Percentiles rank a stretch among this genome's conserved stretches.
phyloP scores from a whole-genome alignment of 345 rosid species.

The Boechera stricta region DNA sequence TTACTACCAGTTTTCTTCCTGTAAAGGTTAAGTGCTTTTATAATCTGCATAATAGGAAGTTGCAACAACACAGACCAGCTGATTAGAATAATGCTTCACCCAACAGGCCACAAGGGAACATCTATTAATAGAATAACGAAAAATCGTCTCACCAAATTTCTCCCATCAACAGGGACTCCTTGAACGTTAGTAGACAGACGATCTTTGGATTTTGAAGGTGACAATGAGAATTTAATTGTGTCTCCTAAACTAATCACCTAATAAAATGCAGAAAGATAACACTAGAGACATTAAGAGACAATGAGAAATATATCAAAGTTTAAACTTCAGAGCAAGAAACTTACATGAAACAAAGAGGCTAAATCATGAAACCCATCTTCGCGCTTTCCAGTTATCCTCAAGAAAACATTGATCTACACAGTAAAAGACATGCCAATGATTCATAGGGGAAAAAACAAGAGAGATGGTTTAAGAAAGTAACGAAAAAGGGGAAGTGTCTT shows the following conservation, averaged over 20 bases:
- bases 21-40: slow-evolving; percentile 92
- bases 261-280: not conserved
- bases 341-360: slow-evolving; percentile 95
- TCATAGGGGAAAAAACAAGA: not conserved
- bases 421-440: not conserved
- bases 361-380: slow-evolving; percentile 96
- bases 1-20: slow-evolving; percentile 81
- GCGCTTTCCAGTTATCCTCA: slow-evolving; percentile 81
- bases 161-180: slow-evolving; percentile 88
- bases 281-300: slow-evolving; percentile 4
- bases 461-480: slow-evolving; percentile 39
- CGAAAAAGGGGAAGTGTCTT: not conserved
- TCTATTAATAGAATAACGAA: not conserved
- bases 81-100: slow-evolving; percentile 18
- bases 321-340: slow-evolving; percentile 29
- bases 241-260: slow-evolving; percentile 95
- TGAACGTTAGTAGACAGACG: slow-evolving; percentile 77
- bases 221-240: slow-evolving; percentile 82
- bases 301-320: not conserved
- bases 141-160: slow-evolving; percentile 54
- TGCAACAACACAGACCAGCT: slow-evolving; percentile 9
- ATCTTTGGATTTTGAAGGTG: slow-evolving; percentile 78
- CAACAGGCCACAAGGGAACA: not conserved
- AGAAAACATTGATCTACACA: slow-evolving; percentile 83
- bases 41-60: slow-evolving; percentile 61